Conservation (phyloP, 2,329 filamentous ascomycete genomes). For the Arthrocladium fulminans region DNA sequence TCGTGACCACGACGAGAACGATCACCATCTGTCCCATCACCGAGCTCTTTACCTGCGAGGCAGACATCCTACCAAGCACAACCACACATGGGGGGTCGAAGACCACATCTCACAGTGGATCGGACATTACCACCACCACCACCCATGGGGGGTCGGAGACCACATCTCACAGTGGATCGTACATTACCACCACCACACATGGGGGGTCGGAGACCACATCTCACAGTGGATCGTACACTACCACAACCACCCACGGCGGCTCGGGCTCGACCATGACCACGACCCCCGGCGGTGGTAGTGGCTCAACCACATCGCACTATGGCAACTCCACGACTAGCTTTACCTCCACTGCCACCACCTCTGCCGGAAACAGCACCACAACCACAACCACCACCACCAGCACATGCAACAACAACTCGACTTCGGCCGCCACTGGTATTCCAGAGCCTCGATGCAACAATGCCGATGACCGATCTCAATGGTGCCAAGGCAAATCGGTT, state of each 20-base stretch:
- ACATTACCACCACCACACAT: background rate
- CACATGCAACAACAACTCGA: slow-evolving; percentile 3
- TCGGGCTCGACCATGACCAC: slow-evolving; percentile 1
- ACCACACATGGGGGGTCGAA: background rate
- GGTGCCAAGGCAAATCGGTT: slow-evolving; percentile 16
- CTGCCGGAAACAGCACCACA: slow-evolving; percentile 4
- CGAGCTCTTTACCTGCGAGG: slow-evolving; percentile 14
- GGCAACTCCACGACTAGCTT: slow-evolving; percentile 2
- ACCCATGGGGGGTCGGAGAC: background rate
- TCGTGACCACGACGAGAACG: slow-evolving; percentile 15
- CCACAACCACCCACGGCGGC: slow-evolving; percentile 2
- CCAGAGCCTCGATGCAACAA: slow-evolving; percentile 14
- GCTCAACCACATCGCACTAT: slow-evolving; percentile 2
- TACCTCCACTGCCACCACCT: slow-evolving; percentile 1
- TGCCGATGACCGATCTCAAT: slow-evolving; percentile 12
- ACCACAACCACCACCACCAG: slow-evolving; percentile 9
- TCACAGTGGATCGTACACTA: background rate
- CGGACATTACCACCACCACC: slow-evolving; percentile 10
- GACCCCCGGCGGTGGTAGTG: background rate
- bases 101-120: background rate
- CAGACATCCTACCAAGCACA: slow-evolving; percentile 1
- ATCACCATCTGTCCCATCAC: slow-evolving; percentile 20
- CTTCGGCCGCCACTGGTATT: slow-evolving; percentile 6
- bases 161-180: background rate
- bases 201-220: background rate